Evolutionary conservation across 495 filamentous ascomycete genomes (phyloP), one percentile per base, ranked within the genome.

Genomic region (Penicillium samsonianum): DNA sequence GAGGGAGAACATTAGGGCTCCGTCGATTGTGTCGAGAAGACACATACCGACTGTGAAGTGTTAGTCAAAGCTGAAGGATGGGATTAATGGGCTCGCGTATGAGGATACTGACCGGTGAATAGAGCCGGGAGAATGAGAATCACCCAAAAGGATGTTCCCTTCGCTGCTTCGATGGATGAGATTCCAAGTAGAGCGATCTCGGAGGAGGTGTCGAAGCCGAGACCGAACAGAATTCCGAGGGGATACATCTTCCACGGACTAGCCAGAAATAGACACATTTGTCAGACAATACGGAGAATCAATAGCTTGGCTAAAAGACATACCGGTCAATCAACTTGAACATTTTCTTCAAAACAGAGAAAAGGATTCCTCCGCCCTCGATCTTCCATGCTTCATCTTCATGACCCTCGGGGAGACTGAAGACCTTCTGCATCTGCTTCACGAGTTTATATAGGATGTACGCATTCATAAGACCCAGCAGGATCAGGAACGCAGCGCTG

Each of bases 181-280:
- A 97, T 96, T 1, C 94, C 93, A 5, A 98, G 73, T 3, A 98
- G 77, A 0, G 94, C 94, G 65, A 98, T 89, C 71, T 98, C 94
- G 17, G 89, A 93, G 33, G 90, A 95, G 0, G 94, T 97, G 71
- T 98, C 94, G 69, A 98, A 98, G 1, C 94, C 94, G 10, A 97
- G 78, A 16, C 94, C 94, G 71, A 98, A 98, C 20, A 97, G 68
- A 4, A 96, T 78, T 5, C 93, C 93, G 4, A 98, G 75, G 5
- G 91, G 91, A 68, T 96, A 80, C 93, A 97, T 98, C 72, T 98
- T 98, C 94, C 94, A 98, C 1, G 92, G 90, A 5, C 81, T 83
- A 28, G 6, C 3, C 16, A 20, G 14, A 17, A n/a, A 22, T 37
- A 61, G 43, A 16, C 8, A 14, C 16, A 7, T 16, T 28, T 9